Conservation (phyloP, 495 filamentous ascomycete species). For the Penicillium angulare region DNA sequence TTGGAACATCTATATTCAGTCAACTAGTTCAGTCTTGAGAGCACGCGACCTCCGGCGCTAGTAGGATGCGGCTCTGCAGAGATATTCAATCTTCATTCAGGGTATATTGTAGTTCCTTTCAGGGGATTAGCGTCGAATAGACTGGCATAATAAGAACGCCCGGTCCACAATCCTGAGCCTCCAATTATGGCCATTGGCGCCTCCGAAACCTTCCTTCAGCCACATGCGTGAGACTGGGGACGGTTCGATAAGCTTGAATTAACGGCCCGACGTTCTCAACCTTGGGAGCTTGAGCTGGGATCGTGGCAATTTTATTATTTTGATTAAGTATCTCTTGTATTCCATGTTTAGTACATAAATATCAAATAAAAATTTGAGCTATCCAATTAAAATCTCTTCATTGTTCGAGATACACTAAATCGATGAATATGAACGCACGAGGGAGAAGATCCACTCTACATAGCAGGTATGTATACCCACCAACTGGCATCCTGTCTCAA, state of each 20-base stretch:
- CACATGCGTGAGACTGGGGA: conserved; percentile 16
- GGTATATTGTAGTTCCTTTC: no score
- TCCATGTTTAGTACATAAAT: no score
- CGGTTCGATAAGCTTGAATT: conserved; percentile 18
- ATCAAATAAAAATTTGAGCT: no score
- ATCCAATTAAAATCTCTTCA: not conserved
- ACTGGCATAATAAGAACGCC: not conserved
- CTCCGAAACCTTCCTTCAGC: conserved; percentile 22
- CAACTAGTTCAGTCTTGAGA: not conserved
- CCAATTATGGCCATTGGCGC: conserved; percentile 12
- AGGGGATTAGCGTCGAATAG: not conserved
- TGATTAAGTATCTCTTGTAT: not conserved
- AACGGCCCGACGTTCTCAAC: conserved; percentile 2
- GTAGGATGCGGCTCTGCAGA: not conserved
- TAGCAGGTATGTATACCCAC: not conserved
- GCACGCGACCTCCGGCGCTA: no score
- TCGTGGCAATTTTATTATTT: not conserved
- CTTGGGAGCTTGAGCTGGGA: not conserved
- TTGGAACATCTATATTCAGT: no score
- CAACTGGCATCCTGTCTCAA: not conserved
- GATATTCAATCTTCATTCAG: not conserved
- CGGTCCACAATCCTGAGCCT: conserved; percentile 5
- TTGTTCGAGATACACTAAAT: no score
- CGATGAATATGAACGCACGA: no score
- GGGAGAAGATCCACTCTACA: no score